phyloP scores from a whole-genome alignment of 345 rosid species.

The Arabis hirsuta region DNA sequence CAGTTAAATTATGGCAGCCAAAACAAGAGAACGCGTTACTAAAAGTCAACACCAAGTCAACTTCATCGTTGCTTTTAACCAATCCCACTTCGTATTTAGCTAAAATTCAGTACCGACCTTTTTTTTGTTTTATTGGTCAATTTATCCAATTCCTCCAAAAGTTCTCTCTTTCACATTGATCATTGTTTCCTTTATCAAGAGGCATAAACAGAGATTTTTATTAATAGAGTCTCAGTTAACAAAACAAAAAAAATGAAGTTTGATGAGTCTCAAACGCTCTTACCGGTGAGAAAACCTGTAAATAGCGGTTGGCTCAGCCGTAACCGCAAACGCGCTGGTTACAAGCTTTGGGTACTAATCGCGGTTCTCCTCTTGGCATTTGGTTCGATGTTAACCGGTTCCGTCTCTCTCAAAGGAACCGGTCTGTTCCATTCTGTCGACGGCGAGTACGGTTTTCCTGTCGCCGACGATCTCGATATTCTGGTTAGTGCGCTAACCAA shows the following conservation, averaged over 20 bases:
- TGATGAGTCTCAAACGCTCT: conserved; percentile 42
- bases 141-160: conserved; percentile 13
- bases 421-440: conserved; percentile 47
- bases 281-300: conserved; percentile 22
- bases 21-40: conserved; percentile 16
- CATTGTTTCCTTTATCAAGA: conserved; percentile 18
- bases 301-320: conserved; percentile 31
- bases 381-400: conserved; percentile 85
- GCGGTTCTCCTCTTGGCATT: conserved; percentile 75
- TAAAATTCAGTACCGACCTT: background rate
- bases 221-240: background rate
- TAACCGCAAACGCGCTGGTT: conserved; percentile 41
- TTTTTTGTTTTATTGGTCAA: background rate
- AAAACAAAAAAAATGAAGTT: conserved; percentile 40
- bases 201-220: background rate
- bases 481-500: conserved; percentile 44
- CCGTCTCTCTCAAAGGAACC: conserved; percentile 78
- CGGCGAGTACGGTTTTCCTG: conserved; percentile 43
- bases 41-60: conserved; percentile 40
- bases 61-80: conserved; percentile 2
- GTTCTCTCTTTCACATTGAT: conserved; percentile 36
- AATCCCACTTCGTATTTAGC: conserved; percentile 16
- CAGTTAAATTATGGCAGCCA: background rate
- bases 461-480: conserved; percentile 68
- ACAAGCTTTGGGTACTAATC: conserved; percentile 72